These are phyloP conservation scores for Picea abies DNA, from an alignment of 83 land plant species.

Conservation along the genomic window DNA sequence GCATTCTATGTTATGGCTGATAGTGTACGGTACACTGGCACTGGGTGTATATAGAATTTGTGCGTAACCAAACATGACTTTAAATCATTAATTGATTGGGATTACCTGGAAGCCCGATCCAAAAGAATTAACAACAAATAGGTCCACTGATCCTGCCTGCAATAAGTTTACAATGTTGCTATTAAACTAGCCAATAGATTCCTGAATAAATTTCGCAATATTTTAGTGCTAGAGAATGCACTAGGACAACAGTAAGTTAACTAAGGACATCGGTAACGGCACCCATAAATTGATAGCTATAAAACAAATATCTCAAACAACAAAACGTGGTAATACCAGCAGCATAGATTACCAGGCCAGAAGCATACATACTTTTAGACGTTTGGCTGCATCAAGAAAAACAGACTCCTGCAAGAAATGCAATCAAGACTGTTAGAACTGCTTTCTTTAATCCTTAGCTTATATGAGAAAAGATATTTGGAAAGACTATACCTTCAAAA, in stretches of 20 bases:
- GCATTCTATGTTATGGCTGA: neutral
- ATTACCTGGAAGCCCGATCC: constrained; percentile 91
- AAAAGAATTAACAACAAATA: constrained; percentile 95
- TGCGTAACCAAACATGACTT: neutral
- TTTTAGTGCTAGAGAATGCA: neutral
- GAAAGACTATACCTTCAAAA: constrained; percentile 64
- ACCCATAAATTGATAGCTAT: neutral
- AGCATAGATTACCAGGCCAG: neutral
- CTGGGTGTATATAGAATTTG: neutral
- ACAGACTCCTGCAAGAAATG: constrained; percentile 61
- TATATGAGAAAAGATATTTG: neutral
- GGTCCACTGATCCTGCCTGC: constrained; percentile 78
- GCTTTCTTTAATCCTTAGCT: neutral
- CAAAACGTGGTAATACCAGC: neutral
- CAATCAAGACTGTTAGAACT: neutral
- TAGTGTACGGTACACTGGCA: neutral
- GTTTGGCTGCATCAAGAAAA: constrained; percentile 70
- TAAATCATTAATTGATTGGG: neutral
- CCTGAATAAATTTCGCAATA: neutral
- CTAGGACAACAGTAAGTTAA: neutral
- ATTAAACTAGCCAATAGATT: neutral
- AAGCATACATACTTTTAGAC: constrained; percentile 46
- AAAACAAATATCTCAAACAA: constrained; percentile 1
- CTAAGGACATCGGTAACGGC: neutral
- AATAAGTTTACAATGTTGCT: neutral